Percentiles rank a stretch among this genome's conserved stretches.
These are phyloP conservation scores for Kwoniella botswanensis DNA, from an alignment of 768 basidiomycete species.

Conservation along the genomic window DNA sequence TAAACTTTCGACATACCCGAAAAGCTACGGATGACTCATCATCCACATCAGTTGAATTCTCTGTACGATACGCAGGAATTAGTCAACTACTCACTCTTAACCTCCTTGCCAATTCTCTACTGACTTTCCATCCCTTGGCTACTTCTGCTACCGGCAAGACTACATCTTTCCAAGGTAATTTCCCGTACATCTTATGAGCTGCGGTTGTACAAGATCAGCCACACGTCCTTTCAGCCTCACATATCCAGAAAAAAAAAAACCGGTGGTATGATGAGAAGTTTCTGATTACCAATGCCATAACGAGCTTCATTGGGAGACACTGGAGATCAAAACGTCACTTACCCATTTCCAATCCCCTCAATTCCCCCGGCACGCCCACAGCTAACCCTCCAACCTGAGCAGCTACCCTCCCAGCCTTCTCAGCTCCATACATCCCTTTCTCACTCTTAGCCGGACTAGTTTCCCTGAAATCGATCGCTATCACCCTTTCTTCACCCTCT, in stretches of 20 bases:
- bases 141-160: slow-evolving; percentile 76
- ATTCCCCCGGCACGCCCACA: slow-evolving; percentile 89
- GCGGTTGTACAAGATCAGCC: neutral
- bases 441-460: slow-evolving; percentile 76
- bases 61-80: neutral
- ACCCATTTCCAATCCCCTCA: slow-evolving; percentile 78
- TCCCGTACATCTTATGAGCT: slow-evolving; percentile 82
- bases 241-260: neutral
- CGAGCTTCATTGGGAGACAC: too few relatives aligned
- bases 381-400: slow-evolving; percentile 78
- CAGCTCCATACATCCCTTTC: slow-evolving; percentile 72
- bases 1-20: slow-evolving; percentile 54
- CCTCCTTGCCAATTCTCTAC: slow-evolving; percentile 73
- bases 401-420: slow-evolving; percentile 61
- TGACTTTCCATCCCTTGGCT: slow-evolving; percentile 79
- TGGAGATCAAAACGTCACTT: slow-evolving; percentile 14
- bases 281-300: too few relatives aligned
- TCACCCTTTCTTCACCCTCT: slow-evolving; percentile 26
- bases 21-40: neutral
- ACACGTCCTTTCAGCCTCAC: neutral
- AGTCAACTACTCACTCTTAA: slow-evolving; percentile 65
- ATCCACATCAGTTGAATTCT: too few relatives aligned
- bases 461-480: slow-evolving; percentile 83
- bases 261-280: too few relatives aligned
- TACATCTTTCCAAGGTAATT: slow-evolving; percentile 75